Evolutionary conservation across 148 eudicot species (phyloP), one percentile per base, ranked within the genome.

Genomic region (Gaultheria prostrata): DNA sequence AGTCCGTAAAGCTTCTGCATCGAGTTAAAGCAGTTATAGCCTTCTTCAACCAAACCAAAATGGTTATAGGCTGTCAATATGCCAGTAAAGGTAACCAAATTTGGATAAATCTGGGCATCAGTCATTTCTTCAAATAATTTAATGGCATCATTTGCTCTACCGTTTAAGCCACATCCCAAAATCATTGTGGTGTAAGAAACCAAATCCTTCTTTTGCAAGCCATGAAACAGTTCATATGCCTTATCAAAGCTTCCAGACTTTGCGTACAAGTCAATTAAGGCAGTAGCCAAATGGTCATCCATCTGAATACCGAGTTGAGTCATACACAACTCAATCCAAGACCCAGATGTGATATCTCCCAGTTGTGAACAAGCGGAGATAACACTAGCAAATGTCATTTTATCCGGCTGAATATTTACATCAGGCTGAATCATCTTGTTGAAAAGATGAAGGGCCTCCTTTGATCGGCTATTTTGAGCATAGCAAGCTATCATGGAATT

Each of bases 401-500:
- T 92, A 88, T 95, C 98, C 0, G 96, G 98, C 45, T 88, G 92
- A 46, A 86, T 82, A 76, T 82, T 84, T 2, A 85, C 80, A 61
- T 84, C 59, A 8, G 88, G 80, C 51, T 80, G 76, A 48, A 90
- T 85, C 93, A 95, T 92, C 77, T 87, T 87, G 46, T 89, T 85
- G 81, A 94, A 94, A 83, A 95, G 78, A 72, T 84, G 79, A 70
- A 95, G 86, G 48, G 98, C 98, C 84, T 94, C 98, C 82, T 88
- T 88, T 28, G 96, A 85, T 56, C 83, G 84, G 82, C 93, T 84
- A 82, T 94, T 95, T 81, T 94, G 97, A 54, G 98, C 84, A 85
- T 87, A 94, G 87, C 98, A 95, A 71, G 98, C 89, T 50, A 95
- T 92, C 98, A 94, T 95, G 72, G 98, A 88, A 86, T 93, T 95